phyloP scores from a whole-genome alignment of 352 stramenopile genomes.

The Thalassiosira livingstoniorum region DNA sequence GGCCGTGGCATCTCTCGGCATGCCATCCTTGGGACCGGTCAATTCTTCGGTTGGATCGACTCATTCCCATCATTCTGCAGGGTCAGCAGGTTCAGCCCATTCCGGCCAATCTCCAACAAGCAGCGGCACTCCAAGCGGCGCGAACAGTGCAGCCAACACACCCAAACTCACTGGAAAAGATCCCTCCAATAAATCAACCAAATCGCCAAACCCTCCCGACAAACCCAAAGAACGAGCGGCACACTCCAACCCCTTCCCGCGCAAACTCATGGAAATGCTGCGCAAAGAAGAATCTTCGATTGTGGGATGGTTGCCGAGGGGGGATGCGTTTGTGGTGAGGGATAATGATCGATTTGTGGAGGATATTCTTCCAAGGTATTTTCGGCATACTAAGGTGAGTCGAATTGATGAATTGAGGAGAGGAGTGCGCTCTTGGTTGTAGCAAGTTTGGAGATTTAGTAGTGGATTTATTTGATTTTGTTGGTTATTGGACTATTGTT shows the following conservation, averaged over 20 bases:
- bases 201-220: no score
- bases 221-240: conserved; percentile 37
- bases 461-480: conserved; percentile 1
- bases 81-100: no score
- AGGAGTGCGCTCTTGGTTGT: conserved; percentile 1
- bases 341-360: conserved; percentile 83
- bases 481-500: no score
- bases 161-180: no score
- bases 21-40: no score
- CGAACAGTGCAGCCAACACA: no score
- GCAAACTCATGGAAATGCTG: conserved; percentile 87
- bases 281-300: conserved; percentile 81
- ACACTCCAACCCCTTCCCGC: conserved; percentile 84
- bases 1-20: no score
- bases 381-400: conserved; percentile 85
- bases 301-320: conserved; percentile 81
- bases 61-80: no score
- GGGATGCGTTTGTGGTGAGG: conserved; percentile 85
- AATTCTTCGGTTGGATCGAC: no score
- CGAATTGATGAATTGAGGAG: neutral
- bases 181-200: no score
- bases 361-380: conserved; percentile 86
- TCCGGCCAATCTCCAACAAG: no score
- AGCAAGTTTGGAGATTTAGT: neutral
- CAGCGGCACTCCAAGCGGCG: no score